Percentiles rank a stretch among this genome's conserved stretches.
Evolutionary conservation across 2,329 filamentous ascomycete genomes (phyloP).

Genomic region (Claviceps pusilla): DNA sequence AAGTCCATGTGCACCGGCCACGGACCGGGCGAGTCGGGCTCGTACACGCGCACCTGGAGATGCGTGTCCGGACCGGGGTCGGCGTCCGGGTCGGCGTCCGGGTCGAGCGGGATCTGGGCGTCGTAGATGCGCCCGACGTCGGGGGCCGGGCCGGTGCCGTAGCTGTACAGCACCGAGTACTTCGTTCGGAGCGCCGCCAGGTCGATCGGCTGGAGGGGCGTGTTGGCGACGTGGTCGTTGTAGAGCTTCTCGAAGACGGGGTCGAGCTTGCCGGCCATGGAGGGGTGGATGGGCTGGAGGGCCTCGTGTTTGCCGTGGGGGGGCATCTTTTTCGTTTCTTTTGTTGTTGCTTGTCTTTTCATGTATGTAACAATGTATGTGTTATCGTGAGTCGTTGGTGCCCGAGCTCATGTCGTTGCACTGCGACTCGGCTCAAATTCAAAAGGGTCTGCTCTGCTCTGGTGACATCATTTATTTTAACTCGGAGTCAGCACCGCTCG

Average conservation of each 20-base stretch:
- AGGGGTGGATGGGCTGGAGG: slow-evolving; percentile 33
- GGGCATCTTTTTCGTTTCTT: not conserved
- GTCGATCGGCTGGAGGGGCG: slow-evolving; percentile 24
- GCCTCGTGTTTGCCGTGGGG: slow-evolving; percentile 20
- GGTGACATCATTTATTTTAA: no score
- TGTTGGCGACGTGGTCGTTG: slow-evolving; percentile 28
- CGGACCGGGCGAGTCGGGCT: slow-evolving; percentile 23
- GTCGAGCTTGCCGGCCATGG: slow-evolving; percentile 30
- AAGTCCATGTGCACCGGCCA: slow-evolving; percentile 35
- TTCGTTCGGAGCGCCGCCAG: slow-evolving; percentile 22
- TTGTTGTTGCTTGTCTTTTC: not conserved
- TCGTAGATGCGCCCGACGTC: slow-evolving; percentile 26
- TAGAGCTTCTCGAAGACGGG: slow-evolving; percentile 33
- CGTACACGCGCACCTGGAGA: slow-evolving; percentile 27
- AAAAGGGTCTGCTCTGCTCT: no score
- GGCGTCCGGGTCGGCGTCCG: no score
- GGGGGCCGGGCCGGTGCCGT: slow-evolving; percentile 27
- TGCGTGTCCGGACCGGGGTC: slow-evolving; percentile 12
- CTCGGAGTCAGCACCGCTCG: no score
- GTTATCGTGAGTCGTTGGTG: no score
- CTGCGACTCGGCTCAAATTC: no score
- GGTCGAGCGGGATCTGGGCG: slow-evolving; percentile 15
- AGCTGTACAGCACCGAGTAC: slow-evolving; percentile 30
- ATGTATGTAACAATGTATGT: no score
- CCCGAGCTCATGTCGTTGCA: no score